Conservation (phyloP, 306 rosid genomes). For the Dryas alaskensis region DNA sequence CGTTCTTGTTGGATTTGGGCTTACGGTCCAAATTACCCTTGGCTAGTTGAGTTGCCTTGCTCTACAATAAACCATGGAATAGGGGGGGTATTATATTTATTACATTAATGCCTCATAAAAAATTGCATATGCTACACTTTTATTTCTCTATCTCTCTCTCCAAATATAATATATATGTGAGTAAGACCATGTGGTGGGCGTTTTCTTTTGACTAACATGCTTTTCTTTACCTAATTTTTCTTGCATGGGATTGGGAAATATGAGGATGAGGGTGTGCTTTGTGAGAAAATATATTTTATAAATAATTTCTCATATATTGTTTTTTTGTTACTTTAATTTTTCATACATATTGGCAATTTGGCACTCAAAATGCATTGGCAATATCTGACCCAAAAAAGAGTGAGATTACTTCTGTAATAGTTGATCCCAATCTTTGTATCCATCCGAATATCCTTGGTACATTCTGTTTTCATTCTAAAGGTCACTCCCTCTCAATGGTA, state of each 20-base stretch:
- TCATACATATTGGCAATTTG: too few species aligned
- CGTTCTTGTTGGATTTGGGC: slow-evolving; percentile 5
- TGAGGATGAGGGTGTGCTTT: neutral
- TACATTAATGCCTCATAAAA: neutral
- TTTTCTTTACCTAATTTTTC: slow-evolving; percentile 4
- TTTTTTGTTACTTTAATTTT: too few species aligned
- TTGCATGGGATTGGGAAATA: neutral
- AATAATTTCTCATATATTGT: neutral
- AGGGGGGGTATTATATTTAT: neutral
- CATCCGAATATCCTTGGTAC: neutral
- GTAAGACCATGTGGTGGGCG: slow-evolving; percentile 4
- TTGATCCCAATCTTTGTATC: neutral
- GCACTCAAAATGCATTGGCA: too few species aligned
- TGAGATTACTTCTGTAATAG: too few species aligned
- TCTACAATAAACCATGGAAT: neutral
- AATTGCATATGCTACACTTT: too few species aligned
- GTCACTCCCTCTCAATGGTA: too few species aligned
- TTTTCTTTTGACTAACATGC: slow-evolving; percentile 9
- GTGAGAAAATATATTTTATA: neutral
- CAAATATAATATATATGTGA: neutral
- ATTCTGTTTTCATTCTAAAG: too few species aligned
- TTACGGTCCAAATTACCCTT: neutral
- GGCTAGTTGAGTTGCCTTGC: neutral
- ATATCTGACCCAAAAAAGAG: too few species aligned
- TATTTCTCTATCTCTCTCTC: too few species aligned